phyloP scores from a whole-genome alignment of 192 early-diverging fungal species.

The Entomortierella chlamydospora region DNA sequence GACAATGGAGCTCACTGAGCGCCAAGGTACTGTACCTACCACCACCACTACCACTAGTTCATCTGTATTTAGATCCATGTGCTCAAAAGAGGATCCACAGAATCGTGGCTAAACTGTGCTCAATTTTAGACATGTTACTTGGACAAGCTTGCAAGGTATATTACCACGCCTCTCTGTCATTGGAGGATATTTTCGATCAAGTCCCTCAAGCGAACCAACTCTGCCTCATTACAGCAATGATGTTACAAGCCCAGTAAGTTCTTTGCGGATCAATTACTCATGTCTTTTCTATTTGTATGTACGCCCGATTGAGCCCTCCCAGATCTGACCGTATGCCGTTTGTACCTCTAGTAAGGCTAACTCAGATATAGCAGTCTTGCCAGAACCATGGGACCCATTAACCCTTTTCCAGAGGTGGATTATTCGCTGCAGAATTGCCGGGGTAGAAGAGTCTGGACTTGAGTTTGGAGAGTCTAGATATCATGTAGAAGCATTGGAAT shows the following conservation, averaged over 20 bases:
- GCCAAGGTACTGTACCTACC: constrained; percentile 30
- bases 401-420: constrained; percentile 50
- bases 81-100: neutral
- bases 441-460: constrained; percentile 32
- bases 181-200: constrained; percentile 38
- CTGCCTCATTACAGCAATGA: constrained; percentile 38
- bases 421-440: constrained; percentile 26
- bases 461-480: constrained; percentile 38
- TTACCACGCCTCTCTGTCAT: constrained; percentile 16
- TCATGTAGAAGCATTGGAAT: constrained; percentile 21
- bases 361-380: constrained; percentile 4
- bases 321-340: too few relatives aligned
- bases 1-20: constrained; percentile 46
- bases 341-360: constrained; percentile 35
- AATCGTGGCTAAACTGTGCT: neutral
- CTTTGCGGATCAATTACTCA: neutral
- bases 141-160: constrained; percentile 42
- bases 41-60: too few relatives aligned
- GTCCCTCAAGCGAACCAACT: constrained; percentile 46
- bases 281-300: neutral
- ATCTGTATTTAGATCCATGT: neutral
- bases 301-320: too few relatives aligned
- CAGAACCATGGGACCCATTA: constrained; percentile 43
- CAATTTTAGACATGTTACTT: constrained; percentile 40
- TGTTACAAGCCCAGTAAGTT: constrained; percentile 33